Evolutionary conservation across 2,329 filamentous ascomycete genomes (phyloP).

Genomic region (Fusarium domesticum): DNA sequence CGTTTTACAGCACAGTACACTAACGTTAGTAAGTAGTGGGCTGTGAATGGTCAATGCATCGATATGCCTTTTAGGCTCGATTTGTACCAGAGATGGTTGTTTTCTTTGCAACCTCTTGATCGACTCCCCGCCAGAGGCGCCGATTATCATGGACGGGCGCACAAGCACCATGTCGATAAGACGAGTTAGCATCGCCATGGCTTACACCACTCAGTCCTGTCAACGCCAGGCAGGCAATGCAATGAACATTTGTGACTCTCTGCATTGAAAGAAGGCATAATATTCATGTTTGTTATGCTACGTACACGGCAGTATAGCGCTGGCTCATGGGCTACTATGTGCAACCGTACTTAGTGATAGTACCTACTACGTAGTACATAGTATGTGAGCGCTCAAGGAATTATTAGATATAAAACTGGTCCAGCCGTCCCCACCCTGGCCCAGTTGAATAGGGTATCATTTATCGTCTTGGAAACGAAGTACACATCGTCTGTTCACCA

Average conservation of each 20-base stretch:
- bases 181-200: neutral
- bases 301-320: no score
- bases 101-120: slow-evolving; percentile 12
- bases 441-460: neutral
- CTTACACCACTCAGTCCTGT: neutral
- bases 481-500: neutral
- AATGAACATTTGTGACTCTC: no score
- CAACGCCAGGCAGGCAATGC: neutral
- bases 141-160: neutral
- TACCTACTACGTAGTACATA: no score
- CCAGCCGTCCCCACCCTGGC: neutral
- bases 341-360: no score
- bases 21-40: no score
- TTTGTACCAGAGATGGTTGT: slow-evolving; percentile 3
- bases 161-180: neutral
- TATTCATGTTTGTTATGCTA: neutral
- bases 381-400: neutral
- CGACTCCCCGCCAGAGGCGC: slow-evolving; percentile 6
- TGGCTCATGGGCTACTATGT: no score
- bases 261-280: no score
- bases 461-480: neutral
- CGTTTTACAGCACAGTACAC: no score
- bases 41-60: no score
- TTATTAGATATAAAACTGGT: neutral
- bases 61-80: no score